phyloP scores from a whole-genome alignment of 352 stramenopile genomes.

The Phytophthora nicotianae region DNA sequence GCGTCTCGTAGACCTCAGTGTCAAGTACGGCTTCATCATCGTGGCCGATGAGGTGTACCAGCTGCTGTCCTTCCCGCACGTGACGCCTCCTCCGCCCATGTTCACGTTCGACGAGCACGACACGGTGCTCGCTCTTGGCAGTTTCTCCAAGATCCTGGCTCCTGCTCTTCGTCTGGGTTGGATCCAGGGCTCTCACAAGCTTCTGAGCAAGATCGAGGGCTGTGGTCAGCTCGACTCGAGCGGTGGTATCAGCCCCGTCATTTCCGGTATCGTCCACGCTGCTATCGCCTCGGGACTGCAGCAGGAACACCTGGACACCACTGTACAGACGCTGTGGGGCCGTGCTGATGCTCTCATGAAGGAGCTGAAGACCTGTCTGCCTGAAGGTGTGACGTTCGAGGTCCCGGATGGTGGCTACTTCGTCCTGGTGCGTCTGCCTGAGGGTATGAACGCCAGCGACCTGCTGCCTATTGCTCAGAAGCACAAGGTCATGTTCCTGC shows the following conservation, averaged over 20 bases:
- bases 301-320: slow-evolving; percentile 78
- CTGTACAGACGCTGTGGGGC: slow-evolving; percentile 73
- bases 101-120: slow-evolving; percentile 85
- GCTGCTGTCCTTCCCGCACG: slow-evolving; percentile 91
- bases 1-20: slow-evolving; percentile 87
- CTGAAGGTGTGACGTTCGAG: slow-evolving; percentile 71
- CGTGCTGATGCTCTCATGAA: slow-evolving; percentile 79
- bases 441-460: slow-evolving; percentile 76
- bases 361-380: slow-evolving; percentile 69
- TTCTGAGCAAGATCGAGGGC: slow-evolving; percentile 74
- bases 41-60: slow-evolving; percentile 96
- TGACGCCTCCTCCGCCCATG: slow-evolving; percentile 83
- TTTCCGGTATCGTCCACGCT: slow-evolving; percentile 88
- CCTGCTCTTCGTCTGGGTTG: slow-evolving; percentile 92
- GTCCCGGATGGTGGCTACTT: slow-evolving; percentile 89
- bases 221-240: slow-evolving; percentile 93
- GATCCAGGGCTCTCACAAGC: slow-evolving; percentile 76
- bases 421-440: slow-evolving; percentile 81
- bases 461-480: slow-evolving; percentile 80
- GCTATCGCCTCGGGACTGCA: slow-evolving; percentile 74
- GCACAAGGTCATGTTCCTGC: slow-evolving; percentile 90
- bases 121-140: slow-evolving; percentile 89
- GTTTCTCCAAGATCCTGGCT: slow-evolving; percentile 96
- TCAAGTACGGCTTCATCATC: slow-evolving; percentile 91
- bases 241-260: slow-evolving; percentile 93